Percentiles rank a stretch among this genome's conserved stretches.
Evolutionary conservation across 192 early-diverging fungal species (phyloP).

Genomic region (Gamsiella multidivaricata): DNA sequence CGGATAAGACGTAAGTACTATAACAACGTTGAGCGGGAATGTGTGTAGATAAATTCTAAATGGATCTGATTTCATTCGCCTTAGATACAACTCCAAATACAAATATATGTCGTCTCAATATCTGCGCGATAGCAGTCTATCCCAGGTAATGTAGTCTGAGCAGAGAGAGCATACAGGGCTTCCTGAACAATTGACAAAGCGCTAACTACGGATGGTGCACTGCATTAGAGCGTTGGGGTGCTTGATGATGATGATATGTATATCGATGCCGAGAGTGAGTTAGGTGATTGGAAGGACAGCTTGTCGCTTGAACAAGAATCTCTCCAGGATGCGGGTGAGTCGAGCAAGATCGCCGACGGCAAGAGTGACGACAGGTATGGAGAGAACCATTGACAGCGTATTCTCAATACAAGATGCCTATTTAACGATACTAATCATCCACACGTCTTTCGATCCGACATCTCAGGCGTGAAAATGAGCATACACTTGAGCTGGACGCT

Average conservation of each 20-base stretch:
- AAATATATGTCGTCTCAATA: constrained; percentile 69
- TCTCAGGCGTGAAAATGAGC: constrained; percentile 19
- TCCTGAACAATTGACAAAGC: too few species aligned
- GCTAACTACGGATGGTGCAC: neutral
- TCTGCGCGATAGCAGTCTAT: constrained; percentile 69
- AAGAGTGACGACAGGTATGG: constrained; percentile 16
- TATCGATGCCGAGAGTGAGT: neutral
- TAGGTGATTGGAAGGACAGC: neutral
- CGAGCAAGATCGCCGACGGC: neutral
- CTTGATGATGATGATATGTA: constrained; percentile 15
- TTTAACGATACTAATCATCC: neutral
- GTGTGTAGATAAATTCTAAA: too few species aligned
- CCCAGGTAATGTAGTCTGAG: constrained; percentile 55
- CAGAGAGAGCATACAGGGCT: neutral
- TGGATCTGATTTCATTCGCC: too few species aligned
- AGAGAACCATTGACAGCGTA: neutral
- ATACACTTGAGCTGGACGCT: constrained; percentile 59
- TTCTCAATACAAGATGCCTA: too few species aligned
- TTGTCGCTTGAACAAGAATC: neutral
- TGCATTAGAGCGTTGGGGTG: constrained; percentile 41
- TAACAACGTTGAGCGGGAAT: neutral
- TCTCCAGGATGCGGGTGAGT: neutral
- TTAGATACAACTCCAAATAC: constrained; percentile 25
- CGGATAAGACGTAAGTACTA: constrained; percentile 42
- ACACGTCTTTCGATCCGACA: neutral